Evolutionary conservation across 1,284 basidiomycete genomes (phyloP), one percentile per base, ranked within the genome.

Genomic region (Ustilago xerochloae): DNA sequence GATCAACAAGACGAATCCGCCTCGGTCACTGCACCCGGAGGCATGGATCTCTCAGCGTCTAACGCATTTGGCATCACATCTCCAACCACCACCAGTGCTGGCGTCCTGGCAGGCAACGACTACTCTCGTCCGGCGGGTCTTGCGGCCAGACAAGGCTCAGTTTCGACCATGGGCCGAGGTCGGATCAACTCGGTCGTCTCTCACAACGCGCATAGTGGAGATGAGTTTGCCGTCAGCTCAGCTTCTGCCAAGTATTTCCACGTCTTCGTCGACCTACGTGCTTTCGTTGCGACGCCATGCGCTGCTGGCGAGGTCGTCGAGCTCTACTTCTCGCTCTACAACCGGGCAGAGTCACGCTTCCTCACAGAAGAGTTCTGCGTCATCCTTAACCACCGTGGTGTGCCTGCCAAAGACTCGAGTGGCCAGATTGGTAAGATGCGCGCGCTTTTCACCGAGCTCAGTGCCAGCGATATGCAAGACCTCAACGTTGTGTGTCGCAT

Each of bases 281-380:
- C 94, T 0, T 95, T 98, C 79, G 91, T 95, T 26, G 95, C 94
- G 6, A 91, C 91, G 7, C 91, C 91, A 1, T 97, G 94, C 85
- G 88, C 90, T 0, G 91, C 93, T 0, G 94, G 94, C 15, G 95
- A 98, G 85, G 92, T 92, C 0, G 92, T 90, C 5, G 95, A 99
- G 83, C 89, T 99, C 5, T 94, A 91, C 85, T 97, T 98, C 85
- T 94, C 93, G 3, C 88, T 99, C 6, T 98, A 93, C 88, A 92
- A 91, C 85, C 91, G 92, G 79, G 88, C 89, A 49, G 91, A 93
- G 54, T 80, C 80, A 8, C 90, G 92, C 39, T 97, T 97, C 84
- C 89, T 98, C 46, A 96, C 94, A 0, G 96, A 99, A 85, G 96
- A 98, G 22, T 97, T 92, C 82, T 95, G 92, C 80, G 90, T 90